These are phyloP conservation scores for Barbatosphaeria neglecta DNA, from an alignment of 495 filamentous ascomycete genomes.

Conservation along the genomic window DNA sequence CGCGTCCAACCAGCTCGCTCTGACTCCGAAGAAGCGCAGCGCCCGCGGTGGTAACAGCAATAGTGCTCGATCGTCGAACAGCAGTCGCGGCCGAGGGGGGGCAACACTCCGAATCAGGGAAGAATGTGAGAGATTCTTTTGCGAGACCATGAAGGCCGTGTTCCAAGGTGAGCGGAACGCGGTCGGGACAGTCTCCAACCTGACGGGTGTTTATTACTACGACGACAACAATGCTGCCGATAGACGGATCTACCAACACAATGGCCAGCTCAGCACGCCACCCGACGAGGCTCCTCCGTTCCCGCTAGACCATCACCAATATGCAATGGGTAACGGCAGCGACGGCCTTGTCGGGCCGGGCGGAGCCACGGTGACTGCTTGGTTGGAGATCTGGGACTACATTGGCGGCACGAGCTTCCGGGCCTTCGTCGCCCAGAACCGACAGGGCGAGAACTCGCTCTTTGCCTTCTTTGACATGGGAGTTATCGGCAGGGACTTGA, in stretches of 20 bases:
- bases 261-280: slow-evolving; percentile 24
- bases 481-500: slow-evolving; percentile 62
- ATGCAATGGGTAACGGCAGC: slow-evolving; percentile 6
- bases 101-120: slow-evolving; percentile 89
- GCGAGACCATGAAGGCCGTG: slow-evolving; percentile 78
- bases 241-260: slow-evolving; percentile 1
- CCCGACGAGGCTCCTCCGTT: slow-evolving; percentile 19
- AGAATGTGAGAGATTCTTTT: slow-evolving; percentile 99
- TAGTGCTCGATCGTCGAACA: slow-evolving; percentile 21
- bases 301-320: slow-evolving; percentile 9
- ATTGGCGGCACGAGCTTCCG: slow-evolving; percentile 69
- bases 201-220: slow-evolving; percentile 51
- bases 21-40: slow-evolving; percentile 39
- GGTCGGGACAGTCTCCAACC: slow-evolving; percentile 58
- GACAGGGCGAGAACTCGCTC: slow-evolving; percentile 56
- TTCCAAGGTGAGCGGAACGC: slow-evolving; percentile 90
- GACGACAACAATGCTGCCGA: slow-evolving; percentile 20
- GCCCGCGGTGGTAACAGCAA: slow-evolving; percentile 15
- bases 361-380: slow-evolving; percentile 25
- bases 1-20: slow-evolving; percentile 46
- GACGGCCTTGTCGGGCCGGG: slow-evolving; percentile 2
- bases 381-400: slow-evolving; percentile 85
- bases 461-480: slow-evolving; percentile 78
- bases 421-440: slow-evolving; percentile 60
- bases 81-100: slow-evolving; percentile 57